A percentile compares a stretch with the other conserved stretches of the same genome.
phyloP scores from a whole-genome alignment of 371 early-diverging fungal species.

The Aphelidium insulamus region DNA sequence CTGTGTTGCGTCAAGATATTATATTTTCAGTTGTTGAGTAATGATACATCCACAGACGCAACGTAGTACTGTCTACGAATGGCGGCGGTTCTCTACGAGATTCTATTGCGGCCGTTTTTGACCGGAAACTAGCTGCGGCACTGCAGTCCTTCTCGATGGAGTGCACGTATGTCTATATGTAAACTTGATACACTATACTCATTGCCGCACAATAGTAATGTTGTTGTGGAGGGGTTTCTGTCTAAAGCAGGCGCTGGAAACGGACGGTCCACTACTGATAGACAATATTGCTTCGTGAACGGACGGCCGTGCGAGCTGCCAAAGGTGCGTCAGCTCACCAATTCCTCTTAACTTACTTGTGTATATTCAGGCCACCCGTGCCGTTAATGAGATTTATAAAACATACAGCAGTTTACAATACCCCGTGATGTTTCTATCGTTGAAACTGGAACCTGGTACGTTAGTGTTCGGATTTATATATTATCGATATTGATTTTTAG shows the following conservation, averaged over 20 bases:
- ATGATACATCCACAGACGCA: no score
- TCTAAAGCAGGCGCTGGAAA: slow-evolving; percentile 36
- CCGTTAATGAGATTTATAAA: slow-evolving; percentile 59
- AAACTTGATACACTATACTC: no score
- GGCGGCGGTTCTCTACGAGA: no score
- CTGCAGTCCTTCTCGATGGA: no score
- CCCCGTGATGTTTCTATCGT: slow-evolving; percentile 29
- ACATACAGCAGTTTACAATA: slow-evolving; percentile 39
- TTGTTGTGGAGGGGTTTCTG: slow-evolving; percentile 24
- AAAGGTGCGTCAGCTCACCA: slow-evolving; percentile 17
- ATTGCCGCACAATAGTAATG: no score
- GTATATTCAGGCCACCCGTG: slow-evolving; percentile 17
- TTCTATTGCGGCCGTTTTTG: no score
- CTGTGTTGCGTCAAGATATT: no score
- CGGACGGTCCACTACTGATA: slow-evolving; percentile 50
- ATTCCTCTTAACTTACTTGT: background rate
- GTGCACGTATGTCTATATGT: no score
- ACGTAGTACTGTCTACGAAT: no score
- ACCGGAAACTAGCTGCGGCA: no score
- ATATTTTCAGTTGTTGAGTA: no score
- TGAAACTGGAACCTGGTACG: background rate
- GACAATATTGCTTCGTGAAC: slow-evolving; percentile 72
- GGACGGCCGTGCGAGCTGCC: slow-evolving; percentile 66
- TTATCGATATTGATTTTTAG: slow-evolving; percentile 2
- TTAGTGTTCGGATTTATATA: background rate